These are phyloP conservation scores for Rutstroemia sp. DNA, from an alignment of 2,329 filamentous ascomycete genomes.

Conservation along the genomic window DNA sequence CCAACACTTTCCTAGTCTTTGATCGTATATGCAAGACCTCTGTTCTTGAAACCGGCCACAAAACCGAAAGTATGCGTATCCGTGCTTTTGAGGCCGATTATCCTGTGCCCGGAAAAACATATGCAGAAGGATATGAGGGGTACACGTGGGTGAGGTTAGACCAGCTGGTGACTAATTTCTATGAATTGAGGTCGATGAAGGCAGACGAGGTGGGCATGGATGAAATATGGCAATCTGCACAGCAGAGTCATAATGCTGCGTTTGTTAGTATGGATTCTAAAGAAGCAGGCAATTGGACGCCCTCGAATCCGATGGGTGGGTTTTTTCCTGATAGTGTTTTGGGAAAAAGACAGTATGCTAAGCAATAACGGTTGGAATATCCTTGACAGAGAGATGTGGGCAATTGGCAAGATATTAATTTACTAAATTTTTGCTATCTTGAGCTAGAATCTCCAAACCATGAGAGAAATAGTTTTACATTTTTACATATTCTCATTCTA, in stretches of 20 bases:
- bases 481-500: not conserved
- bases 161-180: constrained; percentile 9
- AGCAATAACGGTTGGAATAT: not conserved
- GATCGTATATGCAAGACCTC: not conserved
- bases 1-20: not conserved
- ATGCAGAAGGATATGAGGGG: not conserved
- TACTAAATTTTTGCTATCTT: not conserved
- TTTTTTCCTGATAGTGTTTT: not conserved
- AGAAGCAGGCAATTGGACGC: not conserved
- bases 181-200: constrained; percentile 2
- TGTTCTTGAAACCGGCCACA: not conserved
- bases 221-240: constrained; percentile 9
- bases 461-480: not conserved
- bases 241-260: not conserved
- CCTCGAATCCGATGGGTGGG: not conserved
- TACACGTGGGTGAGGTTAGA: not conserved
- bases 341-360: not conserved
- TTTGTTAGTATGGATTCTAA: constrained; percentile 8
- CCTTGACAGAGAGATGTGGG: not conserved
- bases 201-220: constrained; percentile 7
- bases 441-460: not conserved
- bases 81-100: not conserved
- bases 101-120: not conserved
- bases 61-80: not conserved
- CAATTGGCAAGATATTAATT: not conserved